phyloP scores from a whole-genome alignment of 169 alveolate genomes.

The Cryptosporidium andersoni region DNA sequence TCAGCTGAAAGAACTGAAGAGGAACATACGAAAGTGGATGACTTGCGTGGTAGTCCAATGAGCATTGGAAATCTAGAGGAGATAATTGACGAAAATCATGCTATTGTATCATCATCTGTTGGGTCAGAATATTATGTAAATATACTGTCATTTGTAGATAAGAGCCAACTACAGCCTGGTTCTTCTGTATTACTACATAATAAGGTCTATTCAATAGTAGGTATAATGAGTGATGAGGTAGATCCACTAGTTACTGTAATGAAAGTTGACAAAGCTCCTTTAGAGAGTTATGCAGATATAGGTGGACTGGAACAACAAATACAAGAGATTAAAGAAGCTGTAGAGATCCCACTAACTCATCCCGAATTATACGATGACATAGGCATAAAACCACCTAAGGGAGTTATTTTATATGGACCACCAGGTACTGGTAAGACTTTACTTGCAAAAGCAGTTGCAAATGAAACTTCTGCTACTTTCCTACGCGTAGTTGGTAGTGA shows the following conservation, averaged over 20 bases:
- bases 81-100: conserved; percentile 97
- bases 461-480: conserved; percentile 99
- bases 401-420: conserved; percentile 92
- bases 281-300: conserved; percentile 98
- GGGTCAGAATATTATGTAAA: conserved; percentile 98
- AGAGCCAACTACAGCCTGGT: conserved; percentile 97
- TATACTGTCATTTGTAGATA: conserved; percentile 97
- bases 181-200: conserved; percentile 95
- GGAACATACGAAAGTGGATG: conserved; percentile 91
- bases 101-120: conserved; percentile 96
- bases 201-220: conserved; percentile 94
- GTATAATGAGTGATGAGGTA: conserved; percentile 97
- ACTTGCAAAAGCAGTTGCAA: conserved; percentile 94
- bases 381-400: conserved; percentile 96
- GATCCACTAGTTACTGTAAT: conserved; percentile 96
- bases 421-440: conserved; percentile 95
- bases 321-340: conserved; percentile 92
- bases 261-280: conserved; percentile 99
- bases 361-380: conserved; percentile 99
- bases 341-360: conserved; percentile 97
- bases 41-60: conserved; percentile 97
- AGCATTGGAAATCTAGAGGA: conserved; percentile 98
- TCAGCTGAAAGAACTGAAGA: conserved; percentile 87
- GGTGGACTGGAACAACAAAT: conserved; percentile 99
- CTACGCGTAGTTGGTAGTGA: conserved; percentile 99